These are phyloP conservation scores for Komagataea norvegica DNA, from an alignment of 1,139 yeast genomes.

Conservation along the genomic window DNA sequence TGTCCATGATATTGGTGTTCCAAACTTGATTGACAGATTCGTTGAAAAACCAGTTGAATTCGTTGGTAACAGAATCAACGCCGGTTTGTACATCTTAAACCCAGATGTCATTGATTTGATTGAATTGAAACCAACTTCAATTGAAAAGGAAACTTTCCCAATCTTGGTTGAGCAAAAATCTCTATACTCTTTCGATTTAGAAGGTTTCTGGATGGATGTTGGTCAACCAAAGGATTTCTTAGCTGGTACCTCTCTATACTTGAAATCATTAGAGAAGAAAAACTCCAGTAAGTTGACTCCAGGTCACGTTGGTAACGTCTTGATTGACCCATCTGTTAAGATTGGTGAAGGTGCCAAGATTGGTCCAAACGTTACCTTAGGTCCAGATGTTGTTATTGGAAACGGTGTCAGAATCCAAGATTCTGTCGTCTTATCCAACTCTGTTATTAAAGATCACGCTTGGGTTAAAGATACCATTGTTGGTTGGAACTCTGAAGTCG, in stretches of 20 bases:
- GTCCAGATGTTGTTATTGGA: conserved; percentile 94
- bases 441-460: conserved; percentile 93
- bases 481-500: conserved; percentile 98
- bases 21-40: conserved; percentile 94
- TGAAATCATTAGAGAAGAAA: conserved; percentile 81
- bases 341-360: conserved; percentile 91
- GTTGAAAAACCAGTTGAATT: conserved; percentile 99
- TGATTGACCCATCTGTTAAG: conserved; percentile 92
- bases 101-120: conserved; percentile 95
- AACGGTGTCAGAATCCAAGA: conserved; percentile 99
- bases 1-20: conserved; percentile 90
- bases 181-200: conserved; percentile 92
- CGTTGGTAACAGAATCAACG: conserved; percentile 96
- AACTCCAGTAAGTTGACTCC: conserved; percentile 62
- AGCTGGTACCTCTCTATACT: conserved; percentile 91
- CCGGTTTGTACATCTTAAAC: conserved; percentile 94
- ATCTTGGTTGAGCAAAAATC: conserved; percentile 82
- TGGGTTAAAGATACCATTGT: conserved; percentile 97
- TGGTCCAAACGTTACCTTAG: conserved; percentile 97
- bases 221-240: conserved; percentile 99
- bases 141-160: conserved; percentile 99
- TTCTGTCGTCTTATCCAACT: conserved; percentile 88
- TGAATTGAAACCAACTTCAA: conserved; percentile 97
- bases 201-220: conserved; percentile 99
- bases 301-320: conserved; percentile 78